These are phyloP conservation scores for Epichloe typhina DNA, from an alignment of 2,329 filamentous ascomycete species.

Conservation along the genomic window DNA sequence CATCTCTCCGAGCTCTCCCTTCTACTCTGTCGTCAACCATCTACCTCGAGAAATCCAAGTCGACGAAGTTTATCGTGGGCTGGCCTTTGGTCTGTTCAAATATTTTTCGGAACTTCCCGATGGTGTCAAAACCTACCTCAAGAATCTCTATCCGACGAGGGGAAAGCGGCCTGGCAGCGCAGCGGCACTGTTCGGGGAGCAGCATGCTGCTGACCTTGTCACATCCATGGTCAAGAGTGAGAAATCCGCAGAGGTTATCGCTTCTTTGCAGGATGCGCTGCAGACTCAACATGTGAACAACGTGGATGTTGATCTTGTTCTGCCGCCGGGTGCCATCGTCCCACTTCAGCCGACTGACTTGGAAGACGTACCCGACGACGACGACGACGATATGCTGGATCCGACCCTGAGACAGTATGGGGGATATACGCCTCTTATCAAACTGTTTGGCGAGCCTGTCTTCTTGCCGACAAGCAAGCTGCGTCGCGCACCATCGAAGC, in stretches of 20 bases:
- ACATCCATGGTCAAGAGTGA: constrained; percentile 74
- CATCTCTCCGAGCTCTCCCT: constrained; percentile 80
- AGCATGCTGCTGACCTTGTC: constrained; percentile 85
- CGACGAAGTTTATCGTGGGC: constrained; percentile 79
- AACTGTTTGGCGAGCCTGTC: constrained; percentile 67
- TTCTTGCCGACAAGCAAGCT: constrained; percentile 80
- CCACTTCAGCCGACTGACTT: constrained; percentile 46
- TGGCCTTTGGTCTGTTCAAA: constrained; percentile 86
- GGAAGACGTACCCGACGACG: constrained; percentile 45
- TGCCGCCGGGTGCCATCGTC: constrained; percentile 67
- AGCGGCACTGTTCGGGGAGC: constrained; percentile 68
- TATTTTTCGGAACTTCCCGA: constrained; percentile 84
- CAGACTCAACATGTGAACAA: constrained; percentile 73
- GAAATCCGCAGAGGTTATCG: constrained; percentile 58
- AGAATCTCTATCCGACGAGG: constrained; percentile 40
- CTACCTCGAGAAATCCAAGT: constrained; percentile 90
- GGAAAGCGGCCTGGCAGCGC: constrained; percentile 49
- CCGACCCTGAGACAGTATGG: constrained; percentile 59
- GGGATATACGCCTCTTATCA: constrained; percentile 62
- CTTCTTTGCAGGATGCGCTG: constrained; percentile 60
- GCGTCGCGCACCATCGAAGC: constrained; percentile 75
- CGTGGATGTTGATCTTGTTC: constrained; percentile 74
- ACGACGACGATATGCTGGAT: constrained; percentile 54
- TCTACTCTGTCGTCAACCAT: constrained; percentile 81
- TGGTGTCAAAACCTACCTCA: constrained; percentile 59